These are phyloP conservation scores for Psidium friedrichsthalianum DNA, from an alignment of 345 rosid genomes.

Conservation along the genomic window DNA sequence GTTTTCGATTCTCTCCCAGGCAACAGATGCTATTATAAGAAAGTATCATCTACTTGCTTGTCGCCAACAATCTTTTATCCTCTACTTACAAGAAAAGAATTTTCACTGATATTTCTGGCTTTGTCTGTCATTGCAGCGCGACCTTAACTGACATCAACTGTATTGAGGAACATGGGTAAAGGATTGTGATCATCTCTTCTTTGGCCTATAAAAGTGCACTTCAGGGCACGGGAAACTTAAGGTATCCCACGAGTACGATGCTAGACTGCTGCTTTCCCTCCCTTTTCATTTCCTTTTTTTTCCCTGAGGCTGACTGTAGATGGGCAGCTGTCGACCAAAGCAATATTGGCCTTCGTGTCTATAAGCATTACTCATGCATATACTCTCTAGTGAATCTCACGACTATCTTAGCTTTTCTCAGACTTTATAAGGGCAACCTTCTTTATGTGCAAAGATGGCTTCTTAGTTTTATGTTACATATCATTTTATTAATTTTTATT, in stretches of 20 bases:
- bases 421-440: background rate
- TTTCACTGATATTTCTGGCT: background rate
- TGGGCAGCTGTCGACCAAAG: background rate
- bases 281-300: background rate
- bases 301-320: background rate
- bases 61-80: background rate
- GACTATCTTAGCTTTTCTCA: background rate
- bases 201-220: slow-evolving; percentile 83
- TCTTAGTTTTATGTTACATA: background rate
- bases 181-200: slow-evolving; percentile 94
- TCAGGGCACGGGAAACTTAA: slow-evolving; percentile 85
- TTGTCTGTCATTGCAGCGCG: slow-evolving; percentile 51
- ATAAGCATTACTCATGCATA: background rate
- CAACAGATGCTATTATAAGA: background rate
- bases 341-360: background rate
- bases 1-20: background rate
- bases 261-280: background rate
- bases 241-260: slow-evolving; percentile 26
- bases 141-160: slow-evolving; percentile 92
- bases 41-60: background rate
- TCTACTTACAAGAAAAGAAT: background rate
- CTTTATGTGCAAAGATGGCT: background rate
- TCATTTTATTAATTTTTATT: no score
- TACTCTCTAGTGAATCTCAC: background rate
- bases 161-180: slow-evolving; percentile 85